Evolutionary conservation across 495 filamentous ascomycete genomes (phyloP), one percentile per base, ranked within the genome.

Genomic region (Xylaria venustula): DNA sequence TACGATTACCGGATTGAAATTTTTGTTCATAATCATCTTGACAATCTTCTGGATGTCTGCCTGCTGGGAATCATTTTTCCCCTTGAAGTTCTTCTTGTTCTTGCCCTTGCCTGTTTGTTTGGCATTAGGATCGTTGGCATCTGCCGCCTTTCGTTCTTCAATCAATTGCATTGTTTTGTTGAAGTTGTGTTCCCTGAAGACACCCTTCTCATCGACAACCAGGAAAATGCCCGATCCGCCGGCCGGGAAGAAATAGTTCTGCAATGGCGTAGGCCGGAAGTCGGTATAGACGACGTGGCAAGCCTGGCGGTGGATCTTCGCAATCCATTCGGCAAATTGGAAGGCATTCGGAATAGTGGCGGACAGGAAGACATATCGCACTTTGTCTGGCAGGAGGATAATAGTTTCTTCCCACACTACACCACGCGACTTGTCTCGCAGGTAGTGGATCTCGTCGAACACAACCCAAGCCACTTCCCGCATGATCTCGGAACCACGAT

Each of bases 361-460:
- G 25, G 94, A 98, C 32, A 98, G 78, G 79, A 98, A 98, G 32
- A 97, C 94, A 66, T 98, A 98, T 74, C 91, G 89, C 58, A 98
- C 94, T 80, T 98, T 97, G 79, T 98, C 93, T 5, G 94, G 94
- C 9, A 98, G 79, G 23, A 98, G 79, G 70, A 98, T 98, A 70
- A 98, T 95, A 7, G 95, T 98, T 75, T 98, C 94, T 72, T 98
- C 94, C 94, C 94, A 98, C 9, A 98, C 94, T 9, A 98, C 94
- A 77, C 94, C 94, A 71, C 94, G 86, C 61, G 87, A 83, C 68
- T 92, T 91, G 77, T 98, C 94, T 65, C 94, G 84, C 89, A 98
- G 87, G 79, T 98, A 98, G 75, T 98, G 94, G 49, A 98, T 95
- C 74, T 98, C 94, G 72, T 98, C 94, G 65, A 98, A 98, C 3